Evolutionary conservation across 176 grass and related monocot species (phyloP).

Genomic region (Eremochloa ophiuroides): DNA sequence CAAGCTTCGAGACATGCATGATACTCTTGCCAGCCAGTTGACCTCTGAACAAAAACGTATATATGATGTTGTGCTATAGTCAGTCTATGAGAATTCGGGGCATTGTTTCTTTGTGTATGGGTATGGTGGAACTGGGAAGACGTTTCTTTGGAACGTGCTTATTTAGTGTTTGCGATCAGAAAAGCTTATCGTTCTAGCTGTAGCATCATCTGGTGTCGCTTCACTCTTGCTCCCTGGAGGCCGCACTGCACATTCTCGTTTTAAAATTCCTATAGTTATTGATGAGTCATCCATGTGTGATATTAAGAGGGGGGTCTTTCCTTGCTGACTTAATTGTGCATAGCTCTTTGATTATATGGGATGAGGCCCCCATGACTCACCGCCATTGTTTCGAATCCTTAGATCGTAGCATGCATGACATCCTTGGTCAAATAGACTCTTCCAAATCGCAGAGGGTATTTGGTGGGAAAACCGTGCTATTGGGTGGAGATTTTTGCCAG

Average conservation of each 20-base stretch:
- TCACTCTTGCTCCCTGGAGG: too few relatives aligned
- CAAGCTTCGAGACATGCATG: not conserved
- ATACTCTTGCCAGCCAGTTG: not conserved
- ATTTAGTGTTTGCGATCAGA: too few relatives aligned
- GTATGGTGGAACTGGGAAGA: not conserved
- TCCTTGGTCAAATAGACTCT: not conserved
- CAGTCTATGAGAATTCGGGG: not conserved
- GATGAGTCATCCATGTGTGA: too few relatives aligned
- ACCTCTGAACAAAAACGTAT: not conserved
- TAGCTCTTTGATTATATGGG: too few relatives aligned
- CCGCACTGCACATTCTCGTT: too few relatives aligned
- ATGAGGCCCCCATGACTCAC: not conserved
- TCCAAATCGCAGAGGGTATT: not conserved
- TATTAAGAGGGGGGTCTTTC: too few relatives aligned
- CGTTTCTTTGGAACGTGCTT: not conserved
- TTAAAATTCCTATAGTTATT: too few relatives aligned
- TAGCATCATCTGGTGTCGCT: too few relatives aligned
- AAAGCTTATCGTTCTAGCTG: too few relatives aligned
- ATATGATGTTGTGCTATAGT: not conserved
- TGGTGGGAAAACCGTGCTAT: not conserved
- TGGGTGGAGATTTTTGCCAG: not conserved
- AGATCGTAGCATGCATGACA: not conserved
- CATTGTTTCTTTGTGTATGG: not conserved
- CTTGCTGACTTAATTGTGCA: too few relatives aligned
- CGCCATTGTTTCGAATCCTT: not conserved